Evolutionary conservation across 192 early-diverging fungal genomes (phyloP).

Genomic region (Linnemannia elongata): DNA sequence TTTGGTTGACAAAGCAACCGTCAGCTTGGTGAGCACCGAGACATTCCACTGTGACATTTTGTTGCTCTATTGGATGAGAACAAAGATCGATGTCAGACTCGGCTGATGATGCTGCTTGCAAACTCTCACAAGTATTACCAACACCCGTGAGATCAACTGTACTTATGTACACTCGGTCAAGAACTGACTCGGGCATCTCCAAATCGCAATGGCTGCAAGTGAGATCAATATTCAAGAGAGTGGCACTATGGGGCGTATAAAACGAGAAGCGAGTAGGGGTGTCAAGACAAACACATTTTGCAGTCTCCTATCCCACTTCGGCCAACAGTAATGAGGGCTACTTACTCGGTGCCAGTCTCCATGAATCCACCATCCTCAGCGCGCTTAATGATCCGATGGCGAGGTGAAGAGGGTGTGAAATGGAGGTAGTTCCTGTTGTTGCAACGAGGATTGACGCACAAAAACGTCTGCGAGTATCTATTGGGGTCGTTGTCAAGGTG

Average conservation of each 20-base stretch:
- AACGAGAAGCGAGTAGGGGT: neutral
- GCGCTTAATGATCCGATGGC: conserved; percentile 48
- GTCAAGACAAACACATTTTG: too few relatives aligned
- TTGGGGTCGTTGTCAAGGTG: too few relatives aligned
- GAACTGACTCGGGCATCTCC: conserved; percentile 51
- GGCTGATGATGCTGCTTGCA: neutral
- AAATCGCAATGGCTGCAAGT: conserved; percentile 36
- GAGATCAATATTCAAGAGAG: conserved; percentile 43
- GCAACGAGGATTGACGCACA: conserved; percentile 43
- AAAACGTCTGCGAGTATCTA: conserved; percentile 55
- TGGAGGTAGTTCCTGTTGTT: conserved; percentile 53
- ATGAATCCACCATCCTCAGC: conserved; percentile 48
- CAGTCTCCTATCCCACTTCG: too few relatives aligned
- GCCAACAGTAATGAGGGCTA: too few relatives aligned
- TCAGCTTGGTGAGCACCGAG: neutral
- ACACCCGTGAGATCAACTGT: conserved; percentile 1
- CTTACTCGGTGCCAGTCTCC: conserved; percentile 52
- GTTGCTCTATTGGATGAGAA: conserved; percentile 12
- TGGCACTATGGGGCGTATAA: conserved; percentile 23
- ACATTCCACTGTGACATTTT: conserved; percentile 20
- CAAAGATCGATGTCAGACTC: neutral
- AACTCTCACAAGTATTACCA: too few relatives aligned
- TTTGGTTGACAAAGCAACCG: conserved; percentile 38
- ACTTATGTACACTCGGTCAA: conserved; percentile 52
- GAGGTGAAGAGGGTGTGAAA: conserved; percentile 19